Evolutionary conservation across 805 yeast genomes (phyloP), one percentile per base, ranked within the genome.

Genomic region (Cyberlindnera maritima): DNA sequence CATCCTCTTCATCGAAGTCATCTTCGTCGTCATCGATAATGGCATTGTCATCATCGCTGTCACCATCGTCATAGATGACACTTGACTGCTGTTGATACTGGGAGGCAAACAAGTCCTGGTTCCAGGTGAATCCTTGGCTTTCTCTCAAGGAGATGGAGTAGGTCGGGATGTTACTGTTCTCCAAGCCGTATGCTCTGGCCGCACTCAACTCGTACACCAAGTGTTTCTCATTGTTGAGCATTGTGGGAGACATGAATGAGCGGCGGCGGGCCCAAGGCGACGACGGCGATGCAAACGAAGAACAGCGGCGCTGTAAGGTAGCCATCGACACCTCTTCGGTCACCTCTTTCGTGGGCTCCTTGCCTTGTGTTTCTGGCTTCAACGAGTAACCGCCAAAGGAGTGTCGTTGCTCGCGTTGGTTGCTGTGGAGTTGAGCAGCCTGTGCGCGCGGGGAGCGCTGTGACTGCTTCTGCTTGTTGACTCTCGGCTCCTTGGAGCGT

Each of bases 121-220:
- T 85, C 79, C 88, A 85, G 2, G 77, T 64, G 56, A 85, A 85
- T 3, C 94, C 94, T 59, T 85, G 91, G 28, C 84, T 76, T 56
- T 83, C 85, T 20, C 70, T 72, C 34, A 82, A 65, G 14, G 77
- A 71, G 32, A 82, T 70, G 14, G 74, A 67, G 46, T 59, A 71
- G 1, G 68, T 53, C 7, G 75, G 52, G 26, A 52, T 10, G 36
- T 44, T 43, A 3, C 42, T 6, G 11, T 40, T n/a, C 17, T 38
- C 42, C n/a, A 19, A 5, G 1, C 45, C 48, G 32, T 29, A 45
- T 3, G 20, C 36, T 9, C 48, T 40, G 7, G 40, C 45, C 2
- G 48, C 65, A 46, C 46, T 32, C n/a, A 53, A 41, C 56, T 81
- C 82, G 52, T 81, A 81, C 3, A 79, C 75, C 25, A 77, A 70